Evolutionary conservation across 164 flowering plant species (phyloP).

Genomic region (Vitis rotundifolia): DNA sequence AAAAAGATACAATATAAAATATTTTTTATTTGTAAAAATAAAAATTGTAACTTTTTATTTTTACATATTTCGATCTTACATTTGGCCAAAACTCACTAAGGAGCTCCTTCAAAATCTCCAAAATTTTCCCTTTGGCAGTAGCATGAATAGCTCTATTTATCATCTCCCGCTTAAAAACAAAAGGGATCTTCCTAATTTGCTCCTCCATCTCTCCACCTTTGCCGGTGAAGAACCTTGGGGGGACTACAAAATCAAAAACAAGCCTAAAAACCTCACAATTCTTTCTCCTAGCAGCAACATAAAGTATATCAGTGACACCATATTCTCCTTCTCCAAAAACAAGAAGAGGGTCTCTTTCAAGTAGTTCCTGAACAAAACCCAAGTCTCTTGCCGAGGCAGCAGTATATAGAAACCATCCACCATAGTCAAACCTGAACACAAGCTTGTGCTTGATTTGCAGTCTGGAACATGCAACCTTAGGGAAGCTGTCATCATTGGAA

Average conservation of each 20-base stretch:
- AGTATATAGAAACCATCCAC: constrained; percentile 78
- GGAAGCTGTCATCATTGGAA: too few relatives aligned
- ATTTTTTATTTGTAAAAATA: too few relatives aligned
- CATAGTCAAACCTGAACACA: constrained; percentile 44
- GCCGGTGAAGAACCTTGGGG: constrained; percentile 45
- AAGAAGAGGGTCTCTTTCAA: constrained; percentile 50
- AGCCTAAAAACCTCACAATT: constrained; percentile 49
- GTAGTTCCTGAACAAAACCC: constrained; percentile 45
- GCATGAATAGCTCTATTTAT: constrained; percentile 67
- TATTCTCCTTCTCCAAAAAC: constrained; percentile 78
- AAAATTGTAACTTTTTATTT: too few relatives aligned
- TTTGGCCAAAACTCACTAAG: constrained; percentile 40
- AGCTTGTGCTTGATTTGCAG: too few relatives aligned
- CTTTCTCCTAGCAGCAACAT: constrained; percentile 69
- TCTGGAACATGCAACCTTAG: too few relatives aligned
- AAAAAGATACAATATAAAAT: too few relatives aligned
- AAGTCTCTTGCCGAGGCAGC: constrained; percentile 72
- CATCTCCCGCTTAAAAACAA: constrained; percentile 55
- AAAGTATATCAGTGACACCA: constrained; percentile 64
- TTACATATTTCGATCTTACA: too few relatives aligned
- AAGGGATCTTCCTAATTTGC: constrained; percentile 43
- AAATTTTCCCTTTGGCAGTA: constrained; percentile 63
- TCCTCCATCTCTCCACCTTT: constrained; percentile 36
- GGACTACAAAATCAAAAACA: constrained; percentile 42
- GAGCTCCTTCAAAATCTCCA: constrained; percentile 51